Evolutionary conservation across 768 basidiomycete genomes (phyloP), one percentile per base, ranked within the genome.

Genomic region (Suillus bovinus): DNA sequence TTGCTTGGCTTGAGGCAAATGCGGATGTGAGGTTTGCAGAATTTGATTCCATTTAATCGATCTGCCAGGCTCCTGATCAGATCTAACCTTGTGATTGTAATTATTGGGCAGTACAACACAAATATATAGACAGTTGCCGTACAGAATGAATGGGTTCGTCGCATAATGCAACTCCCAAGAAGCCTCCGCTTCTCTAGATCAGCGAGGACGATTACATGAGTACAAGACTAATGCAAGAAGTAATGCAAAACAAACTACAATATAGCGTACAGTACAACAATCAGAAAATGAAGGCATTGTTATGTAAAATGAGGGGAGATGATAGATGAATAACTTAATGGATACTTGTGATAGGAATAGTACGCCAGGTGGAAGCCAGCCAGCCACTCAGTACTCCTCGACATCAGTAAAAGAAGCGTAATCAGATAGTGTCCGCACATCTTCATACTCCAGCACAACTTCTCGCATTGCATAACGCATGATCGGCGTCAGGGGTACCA

Each of bases 11-110:
- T 14, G 96, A 99, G 66, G 80, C 80, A 9, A 86, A 96, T 68
- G 95, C 94, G 24, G 96, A 98, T 71, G 89, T 99, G 20, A 84
- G 91, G 66, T 97, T 88, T 75, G 91, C 90, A 1, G 94, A 89
- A 4, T 69, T 83, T 27, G 86, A 87, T 42, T 88, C 72, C 69
- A 58, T 41, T 22, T 56, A n/a, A 56, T 27, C 10, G n/a, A 4
- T n/a, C 38, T 56, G 17, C n/a, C n/a, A n/a, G n/a, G 16, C 14
- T 13, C 24, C 34, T 36, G 14, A 24, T 46, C 11, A 46, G 22
- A 27, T 49, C 14, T 47, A 47, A 8, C 3, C 3, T 16, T 24
- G 8, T 17, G 22, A 17, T 27, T 47, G 14, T 24, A 47, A 16
- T 47, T 47, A 16, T 24, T 10, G 47, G 16, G 29, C 10, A 10